phyloP scores from a whole-genome alignment of 495 filamentous ascomycete species.

The Penicillium pancosmium region DNA sequence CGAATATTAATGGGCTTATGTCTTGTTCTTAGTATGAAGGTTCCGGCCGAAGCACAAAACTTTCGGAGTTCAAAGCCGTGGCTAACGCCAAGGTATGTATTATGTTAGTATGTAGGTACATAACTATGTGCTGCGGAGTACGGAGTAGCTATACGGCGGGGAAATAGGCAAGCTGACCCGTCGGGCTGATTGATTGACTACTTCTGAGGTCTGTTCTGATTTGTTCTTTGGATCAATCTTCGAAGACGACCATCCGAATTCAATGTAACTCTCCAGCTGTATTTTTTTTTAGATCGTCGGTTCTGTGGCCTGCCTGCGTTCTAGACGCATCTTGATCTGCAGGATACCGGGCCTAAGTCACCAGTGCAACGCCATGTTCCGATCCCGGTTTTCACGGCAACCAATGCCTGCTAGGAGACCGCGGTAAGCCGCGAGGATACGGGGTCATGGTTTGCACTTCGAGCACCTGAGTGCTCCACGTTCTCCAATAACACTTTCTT shows the following conservation, averaged over 20 bases:
- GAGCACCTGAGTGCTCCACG: too few species aligned
- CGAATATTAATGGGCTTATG: background rate
- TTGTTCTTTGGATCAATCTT: background rate
- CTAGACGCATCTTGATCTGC: constrained; percentile 11
- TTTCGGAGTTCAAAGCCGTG: background rate
- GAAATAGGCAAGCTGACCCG: background rate
- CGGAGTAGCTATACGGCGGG: background rate
- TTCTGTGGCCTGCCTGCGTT: background rate
- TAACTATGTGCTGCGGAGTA: too few species aligned
- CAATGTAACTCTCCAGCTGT: background rate
- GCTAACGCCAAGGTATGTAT: background rate
- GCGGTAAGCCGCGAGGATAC: background rate
- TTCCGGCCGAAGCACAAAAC: constrained; percentile 1
- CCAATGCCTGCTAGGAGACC: background rate
- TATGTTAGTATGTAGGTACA: background rate
- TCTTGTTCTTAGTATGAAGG: background rate
- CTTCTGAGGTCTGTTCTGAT: background rate
- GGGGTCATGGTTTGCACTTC: too few species aligned
- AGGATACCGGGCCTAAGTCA: background rate
- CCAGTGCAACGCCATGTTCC: constrained; percentile 5
- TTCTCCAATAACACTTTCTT: too few species aligned
- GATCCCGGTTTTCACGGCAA: background rate
- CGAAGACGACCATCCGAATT: background rate
- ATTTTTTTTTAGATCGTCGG: background rate
- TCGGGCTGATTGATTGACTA: background rate